Evolutionary conservation across 768 basidiomycete genomes (phyloP), one percentile per base, ranked within the genome.

Genomic region (Gymnopilus dilepis): DNA sequence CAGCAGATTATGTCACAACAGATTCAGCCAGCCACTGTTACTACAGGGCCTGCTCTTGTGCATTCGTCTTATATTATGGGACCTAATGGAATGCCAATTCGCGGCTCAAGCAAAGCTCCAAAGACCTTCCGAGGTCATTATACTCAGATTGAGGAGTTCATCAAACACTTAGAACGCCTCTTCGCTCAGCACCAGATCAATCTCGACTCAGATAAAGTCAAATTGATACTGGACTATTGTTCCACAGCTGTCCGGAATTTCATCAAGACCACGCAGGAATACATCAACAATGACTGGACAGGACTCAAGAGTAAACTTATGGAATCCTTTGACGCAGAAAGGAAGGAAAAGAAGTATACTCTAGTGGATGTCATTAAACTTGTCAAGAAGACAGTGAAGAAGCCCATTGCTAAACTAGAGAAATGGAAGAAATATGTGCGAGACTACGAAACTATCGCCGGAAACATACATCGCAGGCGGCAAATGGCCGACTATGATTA

Each of bases 371-470:
- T 65, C 1, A 8, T n/a, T 0, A 8, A 31, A 7, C 56, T 52
- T 9, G 3, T 59, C 3, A 1, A 4, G 4, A n/a, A 51, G 6
- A 17, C 17, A 2, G 8, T 19, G 6, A 11, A 40, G 26, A 24
- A 31, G 8, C 48, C 38, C 8, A 47, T 59, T 12, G 8, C 13
- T 8, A 53, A 31, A 0, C 17, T 65, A 5, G 26, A 47, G 2
- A 26, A 65, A 8, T 65, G 64, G 61, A 62, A 57, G 28, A 62
- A 56, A 17, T 65, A 62, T 48, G 12, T 55, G 34, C 19, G 42
- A 17, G 21, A 52, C 0, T 65, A 56, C 33, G 15, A 45, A 2
- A 33, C 61, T 1, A 33, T 22, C 1, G 61, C 64, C 0, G 61
- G 64, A 51, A 26, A 33, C 1, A 12, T 65, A 0, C 37, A 13